A percentile compares a stretch with the other conserved stretches of the same genome.
Evolutionary conservation across 2,329 filamentous ascomycete genomes (phyloP).

Genomic region (Alternaria arbusti): DNA sequence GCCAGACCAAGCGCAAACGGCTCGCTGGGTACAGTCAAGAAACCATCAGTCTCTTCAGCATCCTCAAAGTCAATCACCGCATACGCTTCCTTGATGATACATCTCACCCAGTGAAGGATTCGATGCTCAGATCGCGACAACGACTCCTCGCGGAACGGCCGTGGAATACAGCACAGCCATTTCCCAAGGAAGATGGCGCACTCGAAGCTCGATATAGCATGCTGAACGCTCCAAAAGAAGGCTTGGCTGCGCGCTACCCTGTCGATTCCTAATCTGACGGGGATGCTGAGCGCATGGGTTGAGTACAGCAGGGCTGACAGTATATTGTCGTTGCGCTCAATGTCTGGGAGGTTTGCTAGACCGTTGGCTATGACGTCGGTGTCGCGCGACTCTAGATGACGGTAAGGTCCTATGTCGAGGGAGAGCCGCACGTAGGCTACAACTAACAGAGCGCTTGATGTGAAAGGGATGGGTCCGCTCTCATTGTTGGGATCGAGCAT

Average conservation of each 20-base stretch:
- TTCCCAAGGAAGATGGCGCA: slow-evolving; percentile 63
- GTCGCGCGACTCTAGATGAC: slow-evolving; percentile 55
- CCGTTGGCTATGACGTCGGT: slow-evolving; percentile 51
- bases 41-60: slow-evolving; percentile 14
- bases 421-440: slow-evolving; percentile 58
- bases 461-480: slow-evolving; percentile 48
- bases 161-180: slow-evolving; percentile 49
- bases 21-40: slow-evolving; percentile 22
- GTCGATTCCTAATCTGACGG: slow-evolving; percentile 62
- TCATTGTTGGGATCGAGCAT: slow-evolving; percentile 47
- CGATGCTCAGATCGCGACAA: slow-evolving; percentile 48
- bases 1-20: slow-evolving; percentile 47
- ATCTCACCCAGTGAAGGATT: slow-evolving; percentile 56
- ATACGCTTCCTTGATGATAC: slow-evolving; percentile 55
- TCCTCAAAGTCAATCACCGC: slow-evolving; percentile 44
- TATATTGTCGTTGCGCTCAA: slow-evolving; percentile 58
- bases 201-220: slow-evolving; percentile 62
- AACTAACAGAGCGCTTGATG: slow-evolving; percentile 55
- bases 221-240: slow-evolving; percentile 65
- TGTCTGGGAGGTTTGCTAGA: slow-evolving; percentile 46
- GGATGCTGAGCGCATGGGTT: slow-evolving; percentile 62
- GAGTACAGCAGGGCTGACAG: slow-evolving; percentile 60
- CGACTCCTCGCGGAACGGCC: slow-evolving; percentile 17
- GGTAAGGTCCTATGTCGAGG: slow-evolving; percentile 54
- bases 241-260: slow-evolving; percentile 62